Percentiles rank a stretch among this genome's conserved stretches.
phyloP scores from a whole-genome alignment of 2,329 filamentous ascomycete genomes.

The Coniochaeta sp. region DNA sequence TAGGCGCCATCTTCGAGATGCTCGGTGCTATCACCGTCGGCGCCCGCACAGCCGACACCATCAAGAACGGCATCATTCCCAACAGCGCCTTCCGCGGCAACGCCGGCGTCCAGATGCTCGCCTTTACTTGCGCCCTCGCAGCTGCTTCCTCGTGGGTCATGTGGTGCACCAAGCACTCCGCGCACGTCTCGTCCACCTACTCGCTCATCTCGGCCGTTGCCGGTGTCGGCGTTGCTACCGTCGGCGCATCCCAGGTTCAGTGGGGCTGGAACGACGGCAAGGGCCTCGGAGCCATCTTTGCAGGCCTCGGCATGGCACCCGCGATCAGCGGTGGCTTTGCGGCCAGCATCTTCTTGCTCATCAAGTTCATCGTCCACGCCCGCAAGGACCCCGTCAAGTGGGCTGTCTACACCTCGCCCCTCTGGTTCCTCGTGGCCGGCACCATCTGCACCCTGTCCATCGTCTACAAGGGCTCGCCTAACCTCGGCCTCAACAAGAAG shows the following conservation, averaged over 20 bases:
- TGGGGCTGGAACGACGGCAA: conserved; percentile 65
- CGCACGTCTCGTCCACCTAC: conserved; percentile 63
- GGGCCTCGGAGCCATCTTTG: conserved; percentile 65
- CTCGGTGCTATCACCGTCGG: conserved; percentile 60
- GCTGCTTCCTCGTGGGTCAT: conserved; percentile 67
- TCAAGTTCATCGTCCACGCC: conserved; percentile 64
- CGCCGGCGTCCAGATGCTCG: conserved; percentile 60
- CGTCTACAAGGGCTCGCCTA: conserved; percentile 74
- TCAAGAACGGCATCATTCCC: conserved; percentile 72
- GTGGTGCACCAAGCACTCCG: conserved; percentile 69
- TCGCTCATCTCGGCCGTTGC: conserved; percentile 62
- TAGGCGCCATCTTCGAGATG: conserved; percentile 61
- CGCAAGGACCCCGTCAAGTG: conserved; percentile 64
- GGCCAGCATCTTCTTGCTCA: conserved; percentile 62
- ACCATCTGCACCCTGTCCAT: conserved; percentile 70
- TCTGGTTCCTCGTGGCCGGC: conserved; percentile 70
- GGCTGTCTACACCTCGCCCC: conserved; percentile 66
- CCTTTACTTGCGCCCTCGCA: conserved; percentile 56
- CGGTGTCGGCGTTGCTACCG: conserved; percentile 61
- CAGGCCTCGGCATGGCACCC: conserved; percentile 64
- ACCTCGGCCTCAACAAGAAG: conserved; percentile 56
- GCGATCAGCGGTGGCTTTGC: conserved; percentile 57
- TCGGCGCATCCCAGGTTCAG: conserved; percentile 51
- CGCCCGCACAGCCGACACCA: conserved; percentile 64
- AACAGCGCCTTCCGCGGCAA: conserved; percentile 48